These are phyloP conservation scores for Nicotiana otophora DNA, from an alignment of 257 asterid species.

Conservation along the genomic window DNA sequence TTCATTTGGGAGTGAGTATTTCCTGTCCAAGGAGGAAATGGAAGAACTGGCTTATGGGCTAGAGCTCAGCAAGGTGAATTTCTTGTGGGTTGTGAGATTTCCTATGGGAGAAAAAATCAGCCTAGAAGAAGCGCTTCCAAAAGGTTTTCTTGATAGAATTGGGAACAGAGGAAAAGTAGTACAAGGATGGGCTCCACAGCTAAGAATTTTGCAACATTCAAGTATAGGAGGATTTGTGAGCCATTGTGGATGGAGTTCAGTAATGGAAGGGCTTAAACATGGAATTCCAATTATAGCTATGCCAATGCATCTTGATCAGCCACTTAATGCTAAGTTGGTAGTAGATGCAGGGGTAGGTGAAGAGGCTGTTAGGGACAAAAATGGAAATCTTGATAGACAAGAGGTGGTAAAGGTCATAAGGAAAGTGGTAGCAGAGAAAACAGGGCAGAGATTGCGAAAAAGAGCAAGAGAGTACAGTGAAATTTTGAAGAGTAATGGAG, in stretches of 20 bases:
- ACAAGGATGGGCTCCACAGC: constrained; percentile 26
- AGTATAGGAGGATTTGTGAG: constrained; percentile 23
- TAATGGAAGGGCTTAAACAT: constrained; percentile 18
- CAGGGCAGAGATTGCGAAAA: constrained; percentile 17
- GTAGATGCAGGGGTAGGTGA: constrained; percentile 19
- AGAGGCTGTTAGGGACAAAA: constrained; percentile 19
- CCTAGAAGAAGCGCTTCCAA: constrained; percentile 15
- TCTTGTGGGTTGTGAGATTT: constrained; percentile 29
- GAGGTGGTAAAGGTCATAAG: constrained; percentile 11
- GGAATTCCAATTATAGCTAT: constrained; percentile 24
- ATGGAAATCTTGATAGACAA: constrained; percentile 13
- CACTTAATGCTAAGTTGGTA: constrained; percentile 21
- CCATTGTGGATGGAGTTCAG: constrained; percentile 28
- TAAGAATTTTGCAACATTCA: constrained; percentile 17
- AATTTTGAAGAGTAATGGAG: constrained; percentile 10
- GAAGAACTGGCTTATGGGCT: constrained; percentile 14
- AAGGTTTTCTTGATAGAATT: constrained; percentile 20
- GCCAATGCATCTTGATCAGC: constrained; percentile 30
- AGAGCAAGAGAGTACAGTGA: constrained; percentile 15
- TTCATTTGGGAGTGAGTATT: constrained; percentile 26
- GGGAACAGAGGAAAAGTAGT: constrained; percentile 16
- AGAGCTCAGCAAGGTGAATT: constrained; percentile 20
- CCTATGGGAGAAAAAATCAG: constrained; percentile 10
- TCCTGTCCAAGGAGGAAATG: constrained; percentile 16
- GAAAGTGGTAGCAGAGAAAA: constrained; percentile 21